These are phyloP conservation scores for Ramalina intermedia DNA, from an alignment of 495 filamentous ascomycete genomes.

Conservation along the genomic window DNA sequence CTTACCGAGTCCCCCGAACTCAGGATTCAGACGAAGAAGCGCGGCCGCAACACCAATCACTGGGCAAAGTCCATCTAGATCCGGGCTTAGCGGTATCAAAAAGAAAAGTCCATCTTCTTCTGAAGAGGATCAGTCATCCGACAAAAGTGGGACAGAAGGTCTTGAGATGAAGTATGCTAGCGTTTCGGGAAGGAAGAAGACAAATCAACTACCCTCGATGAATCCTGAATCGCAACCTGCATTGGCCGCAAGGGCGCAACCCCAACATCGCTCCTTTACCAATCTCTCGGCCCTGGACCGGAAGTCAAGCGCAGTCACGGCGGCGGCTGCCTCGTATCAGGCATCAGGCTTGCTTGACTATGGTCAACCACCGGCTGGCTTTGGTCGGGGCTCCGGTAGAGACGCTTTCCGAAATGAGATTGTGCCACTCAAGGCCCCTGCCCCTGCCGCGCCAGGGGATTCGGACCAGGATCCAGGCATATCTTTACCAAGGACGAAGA, in stretches of 20 bases:
- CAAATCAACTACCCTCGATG: neutral
- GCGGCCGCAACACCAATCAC: neutral
- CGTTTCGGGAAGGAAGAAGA: neutral
- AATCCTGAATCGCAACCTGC: slow-evolving; percentile 11
- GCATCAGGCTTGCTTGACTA: slow-evolving; percentile 7
- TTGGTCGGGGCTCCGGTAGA: neutral
- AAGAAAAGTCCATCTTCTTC: neutral
- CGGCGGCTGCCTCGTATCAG: slow-evolving; percentile 13
- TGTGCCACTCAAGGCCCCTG: slow-evolving; percentile 4
- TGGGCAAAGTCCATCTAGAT: neutral
- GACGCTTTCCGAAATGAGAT: slow-evolving; percentile 8
- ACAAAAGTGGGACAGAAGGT: neutral
- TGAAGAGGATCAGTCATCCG: neutral
- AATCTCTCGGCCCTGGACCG: slow-evolving; percentile 4
- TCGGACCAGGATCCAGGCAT: neutral
- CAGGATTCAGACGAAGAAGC: neutral
- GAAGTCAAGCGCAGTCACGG: slow-evolving; percentile 4
- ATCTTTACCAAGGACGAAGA: slow-evolving; percentile 16
- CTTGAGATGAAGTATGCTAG: neutral
- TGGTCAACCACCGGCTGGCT: neutral
- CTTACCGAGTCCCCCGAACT: slow-evolving; percentile 8
- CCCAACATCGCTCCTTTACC: slow-evolving; percentile 4
- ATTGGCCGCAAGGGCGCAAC: slow-evolving; percentile 8
- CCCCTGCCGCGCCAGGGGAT: neutral
- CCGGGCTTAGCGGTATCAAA: neutral